A percentile compares a stretch with the other conserved stretches of the same genome.
Evolutionary conservation across 139 green algal species (phyloP).

Genomic region (Trebouxia sp.): DNA sequence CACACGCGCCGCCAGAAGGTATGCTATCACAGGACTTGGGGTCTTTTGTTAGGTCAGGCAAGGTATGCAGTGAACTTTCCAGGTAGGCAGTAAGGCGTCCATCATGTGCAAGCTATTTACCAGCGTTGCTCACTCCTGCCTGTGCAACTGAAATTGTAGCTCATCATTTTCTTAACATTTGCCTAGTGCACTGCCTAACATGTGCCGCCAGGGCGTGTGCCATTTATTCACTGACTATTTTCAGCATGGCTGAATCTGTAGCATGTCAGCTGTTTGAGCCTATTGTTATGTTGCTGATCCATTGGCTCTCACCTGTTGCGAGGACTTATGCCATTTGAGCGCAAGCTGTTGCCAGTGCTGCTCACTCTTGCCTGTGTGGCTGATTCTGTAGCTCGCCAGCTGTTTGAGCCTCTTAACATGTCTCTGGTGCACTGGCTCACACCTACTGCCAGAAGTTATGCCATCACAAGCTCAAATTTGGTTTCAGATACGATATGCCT

Average conservation of each 20-base stretch:
- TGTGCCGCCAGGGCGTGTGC: background rate
- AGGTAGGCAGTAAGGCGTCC: no score
- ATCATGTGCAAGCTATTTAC: slow-evolving; percentile 27
- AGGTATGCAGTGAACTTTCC: no score
- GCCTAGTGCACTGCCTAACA: background rate
- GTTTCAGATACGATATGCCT: no score
- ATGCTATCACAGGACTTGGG: no score
- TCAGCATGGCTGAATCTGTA: slow-evolving; percentile 20
- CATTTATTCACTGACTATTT: background rate
- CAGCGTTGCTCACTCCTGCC: no score
- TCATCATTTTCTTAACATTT: no score
- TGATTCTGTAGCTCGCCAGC: slow-evolving; percentile 25
- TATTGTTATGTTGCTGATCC: slow-evolving; percentile 30
- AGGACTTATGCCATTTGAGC: slow-evolving; percentile 18
- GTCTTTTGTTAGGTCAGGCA: no score
- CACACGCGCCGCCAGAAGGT: slow-evolving; percentile 30
- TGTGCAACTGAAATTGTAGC: no score
- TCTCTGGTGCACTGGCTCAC: slow-evolving; percentile 41
- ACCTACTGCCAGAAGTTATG: slow-evolving; percentile 19
- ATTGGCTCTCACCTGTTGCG: slow-evolving; percentile 31
- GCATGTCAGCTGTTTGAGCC: slow-evolving; percentile 30
- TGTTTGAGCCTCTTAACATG: slow-evolving; percentile 33
- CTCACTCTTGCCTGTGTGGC: slow-evolving; percentile 25
- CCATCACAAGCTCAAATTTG: no score
- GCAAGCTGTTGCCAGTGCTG: slow-evolving; percentile 13